A percentile compares a stretch with the other conserved stretches of the same genome.
These are phyloP conservation scores for Auricularia sp. DNA, from an alignment of 768 basidiomycete genomes.

Conservation along the genomic window DNA sequence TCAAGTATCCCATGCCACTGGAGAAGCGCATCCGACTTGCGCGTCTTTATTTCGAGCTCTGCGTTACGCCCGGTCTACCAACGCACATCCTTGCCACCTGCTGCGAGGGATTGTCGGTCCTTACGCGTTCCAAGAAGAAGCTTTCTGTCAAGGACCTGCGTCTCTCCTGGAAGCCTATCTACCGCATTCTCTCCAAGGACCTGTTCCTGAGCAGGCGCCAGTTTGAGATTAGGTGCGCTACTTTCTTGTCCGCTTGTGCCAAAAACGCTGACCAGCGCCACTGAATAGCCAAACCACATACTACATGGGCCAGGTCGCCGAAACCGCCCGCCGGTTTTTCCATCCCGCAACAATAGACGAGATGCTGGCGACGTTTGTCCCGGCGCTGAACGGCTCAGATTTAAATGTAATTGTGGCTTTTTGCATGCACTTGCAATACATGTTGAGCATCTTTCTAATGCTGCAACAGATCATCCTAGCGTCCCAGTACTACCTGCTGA, in stretches of 20 bases:
- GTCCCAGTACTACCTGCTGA: slow-evolving; percentile 75
- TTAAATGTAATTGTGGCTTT: slow-evolving; percentile 46
- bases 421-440: not conserved
- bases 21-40: slow-evolving; percentile 63
- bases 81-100: slow-evolving; percentile 55
- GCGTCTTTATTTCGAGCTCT: slow-evolving; percentile 69
- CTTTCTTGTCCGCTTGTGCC: not conserved
- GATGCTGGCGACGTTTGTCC: slow-evolving; percentile 82
- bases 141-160: slow-evolving; percentile 67
- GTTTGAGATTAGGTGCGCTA: slow-evolving; percentile 64
- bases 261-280: not conserved
- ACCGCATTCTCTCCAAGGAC: slow-evolving; percentile 57
- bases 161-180: slow-evolving; percentile 75
- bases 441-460: slow-evolving; percentile 4
- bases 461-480: slow-evolving; percentile 53
- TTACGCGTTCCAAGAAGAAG: slow-evolving; percentile 63
- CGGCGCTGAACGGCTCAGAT: slow-evolving; percentile 61
- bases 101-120: slow-evolving; percentile 47
- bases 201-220: slow-evolving; percentile 68
- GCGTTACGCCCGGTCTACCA: slow-evolving; percentile 68
- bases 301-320: slow-evolving; percentile 66
- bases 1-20: slow-evolving; percentile 82
- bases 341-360: slow-evolving; percentile 78
- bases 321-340: slow-evolving; percentile 68
- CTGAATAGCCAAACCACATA: slow-evolving; percentile 53